Percentiles rank a stretch among this genome's conserved stretches.
These are phyloP conservation scores for Leishmania turanica DNA, from an alignment of 208 protist species.

Conservation along the genomic window DNA sequence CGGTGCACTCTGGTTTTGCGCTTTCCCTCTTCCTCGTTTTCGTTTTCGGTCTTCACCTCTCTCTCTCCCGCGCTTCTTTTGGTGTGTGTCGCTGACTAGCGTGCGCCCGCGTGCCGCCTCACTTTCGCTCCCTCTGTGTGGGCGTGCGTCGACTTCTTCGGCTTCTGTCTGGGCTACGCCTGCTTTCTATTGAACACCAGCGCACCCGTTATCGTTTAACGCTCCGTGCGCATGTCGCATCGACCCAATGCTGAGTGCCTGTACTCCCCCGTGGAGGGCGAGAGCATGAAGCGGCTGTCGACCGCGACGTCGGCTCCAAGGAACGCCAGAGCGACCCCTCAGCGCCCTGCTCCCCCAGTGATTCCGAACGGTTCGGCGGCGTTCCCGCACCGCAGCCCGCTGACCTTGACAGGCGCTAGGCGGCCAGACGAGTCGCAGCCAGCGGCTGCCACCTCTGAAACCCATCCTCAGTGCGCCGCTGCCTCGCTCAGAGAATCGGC, in stretches of 20 bases:
- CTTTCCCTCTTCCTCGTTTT: too few relatives aligned
- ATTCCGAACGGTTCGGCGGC: not conserved
- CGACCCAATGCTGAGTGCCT: not conserved
- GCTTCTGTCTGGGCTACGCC: too few relatives aligned
- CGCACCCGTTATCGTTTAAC: not conserved
- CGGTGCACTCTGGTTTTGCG: too few relatives aligned
- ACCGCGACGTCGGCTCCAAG: not conserved
- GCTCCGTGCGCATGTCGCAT: not conserved
- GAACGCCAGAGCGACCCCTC: not conserved
- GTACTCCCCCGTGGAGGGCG: not conserved
- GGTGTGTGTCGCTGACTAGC: not conserved
- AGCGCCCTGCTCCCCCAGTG: not conserved
- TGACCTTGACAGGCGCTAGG: not conserved
- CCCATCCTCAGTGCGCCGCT: not conserved
- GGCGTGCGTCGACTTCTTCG: not conserved
- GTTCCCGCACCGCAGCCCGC: not conserved
- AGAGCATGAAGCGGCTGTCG: not conserved
- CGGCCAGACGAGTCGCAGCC: not conserved
- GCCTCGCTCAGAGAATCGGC: not conserved
- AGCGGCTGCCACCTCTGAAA: not conserved
- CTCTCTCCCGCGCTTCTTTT: not conserved
- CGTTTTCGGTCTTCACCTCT: too few relatives aligned
- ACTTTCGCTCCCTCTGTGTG: not conserved
- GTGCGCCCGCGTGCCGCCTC: not conserved
- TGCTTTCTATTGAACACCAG: not conserved